Evolutionary conservation across 768 basidiomycete species (phyloP).

Genomic region (Boletus edulis): DNA sequence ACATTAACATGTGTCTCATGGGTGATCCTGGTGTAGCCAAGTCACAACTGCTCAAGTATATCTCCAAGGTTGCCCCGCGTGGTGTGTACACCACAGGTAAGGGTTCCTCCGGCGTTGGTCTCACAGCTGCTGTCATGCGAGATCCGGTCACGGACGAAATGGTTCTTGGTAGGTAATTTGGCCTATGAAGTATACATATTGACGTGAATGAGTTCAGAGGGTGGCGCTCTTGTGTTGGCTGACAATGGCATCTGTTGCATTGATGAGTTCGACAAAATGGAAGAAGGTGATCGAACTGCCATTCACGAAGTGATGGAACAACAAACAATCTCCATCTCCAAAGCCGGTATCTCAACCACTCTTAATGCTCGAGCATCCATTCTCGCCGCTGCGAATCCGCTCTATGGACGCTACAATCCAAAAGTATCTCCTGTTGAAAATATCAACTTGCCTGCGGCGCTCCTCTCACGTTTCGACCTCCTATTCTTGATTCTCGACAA

Average conservation of each 20-base stretch:
- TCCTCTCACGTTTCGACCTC: slow-evolving; percentile 94
- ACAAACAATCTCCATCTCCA: slow-evolving; percentile 99
- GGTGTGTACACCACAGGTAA: slow-evolving; percentile 98
- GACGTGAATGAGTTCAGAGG: slow-evolving; percentile 58
- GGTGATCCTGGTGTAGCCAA: slow-evolving; percentile 99
- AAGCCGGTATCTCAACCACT: slow-evolving; percentile 98
- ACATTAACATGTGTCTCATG: slow-evolving; percentile 97
- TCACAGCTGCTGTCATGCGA: slow-evolving; percentile 98
- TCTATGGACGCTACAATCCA: slow-evolving; percentile 97
- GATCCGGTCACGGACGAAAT: slow-evolving; percentile 99
- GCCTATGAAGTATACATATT: not conserved
- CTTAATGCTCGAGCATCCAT: slow-evolving; percentile 97
- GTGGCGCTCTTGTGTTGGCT: slow-evolving; percentile 96
- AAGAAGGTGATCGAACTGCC: slow-evolving; percentile 93
- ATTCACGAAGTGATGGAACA: slow-evolving; percentile 99
- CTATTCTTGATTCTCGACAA: slow-evolving; percentile 97
- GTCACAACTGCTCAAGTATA: slow-evolving; percentile 95
- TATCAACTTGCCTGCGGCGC: slow-evolving; percentile 96
- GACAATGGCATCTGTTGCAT: slow-evolving; percentile 99
- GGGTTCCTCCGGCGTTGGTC: slow-evolving; percentile 97
- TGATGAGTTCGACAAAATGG: slow-evolving; percentile 99
- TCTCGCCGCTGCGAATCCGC: slow-evolving; percentile 95
- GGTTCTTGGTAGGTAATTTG: slow-evolving; percentile 76
- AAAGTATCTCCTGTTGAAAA: slow-evolving; percentile 98
- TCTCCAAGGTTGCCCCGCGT: slow-evolving; percentile 96